phyloP scores from a whole-genome alignment of 352 stramenopile species.

The Pythium phragmitis region DNA sequence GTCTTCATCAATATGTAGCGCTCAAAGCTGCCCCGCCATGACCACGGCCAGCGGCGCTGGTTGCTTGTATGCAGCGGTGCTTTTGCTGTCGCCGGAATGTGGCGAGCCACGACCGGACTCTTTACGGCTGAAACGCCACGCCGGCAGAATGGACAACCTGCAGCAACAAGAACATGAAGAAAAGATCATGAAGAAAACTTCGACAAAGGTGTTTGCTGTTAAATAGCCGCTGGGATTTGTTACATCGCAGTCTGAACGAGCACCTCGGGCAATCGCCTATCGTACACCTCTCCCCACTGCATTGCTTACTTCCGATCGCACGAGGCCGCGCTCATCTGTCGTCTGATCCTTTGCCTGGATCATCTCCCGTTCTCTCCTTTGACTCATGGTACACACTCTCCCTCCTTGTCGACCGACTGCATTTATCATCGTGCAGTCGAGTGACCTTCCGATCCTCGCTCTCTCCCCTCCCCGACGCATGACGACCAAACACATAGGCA shows the following conservation, averaged over 20 bases:
- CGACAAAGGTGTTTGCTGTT: conserved; percentile 5
- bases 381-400: conserved; percentile 20
- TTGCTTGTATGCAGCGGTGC: conserved; percentile 47
- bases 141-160: neutral
- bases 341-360: neutral
- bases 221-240: conserved; percentile 23
- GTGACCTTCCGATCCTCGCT: conserved; percentile 2
- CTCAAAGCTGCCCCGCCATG: conserved; percentile 38
- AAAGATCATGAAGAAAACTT: neutral
- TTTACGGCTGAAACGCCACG: conserved; percentile 29
- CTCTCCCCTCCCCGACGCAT: conserved; percentile 11
- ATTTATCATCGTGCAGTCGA: conserved; percentile 13
- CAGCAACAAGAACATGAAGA: neutral
- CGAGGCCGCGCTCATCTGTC: neutral
- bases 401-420: conserved; percentile 10
- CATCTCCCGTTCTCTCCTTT: conserved; percentile 1
- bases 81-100: conserved; percentile 47
- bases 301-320: conserved; percentile 8
- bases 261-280: conserved; percentile 8
- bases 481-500: conserved; percentile 21
- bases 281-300: conserved; percentile 12
- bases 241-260: conserved; percentile 16
- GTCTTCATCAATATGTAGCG: conserved; percentile 22
- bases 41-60: conserved; percentile 57
- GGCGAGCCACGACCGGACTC: conserved; percentile 47